Evolutionary conservation across 177 flowering plant genomes (phyloP).

Genomic region (Vitis hybrid): DNA sequence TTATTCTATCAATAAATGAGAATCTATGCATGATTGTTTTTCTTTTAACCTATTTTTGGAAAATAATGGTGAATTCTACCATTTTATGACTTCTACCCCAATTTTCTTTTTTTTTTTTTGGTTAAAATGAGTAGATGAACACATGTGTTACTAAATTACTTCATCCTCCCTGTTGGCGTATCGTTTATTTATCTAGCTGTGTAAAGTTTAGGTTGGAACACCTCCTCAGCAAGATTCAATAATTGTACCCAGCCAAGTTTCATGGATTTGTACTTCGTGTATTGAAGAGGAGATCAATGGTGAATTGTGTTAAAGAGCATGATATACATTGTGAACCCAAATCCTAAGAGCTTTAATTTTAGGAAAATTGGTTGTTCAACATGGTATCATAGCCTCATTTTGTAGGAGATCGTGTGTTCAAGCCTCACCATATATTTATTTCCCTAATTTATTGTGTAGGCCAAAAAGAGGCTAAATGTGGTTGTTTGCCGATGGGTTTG

Average conservation of each 20-base stretch:
- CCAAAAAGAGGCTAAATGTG: too few relatives aligned
- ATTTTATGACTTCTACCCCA: background rate
- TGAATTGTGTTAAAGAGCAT: background rate
- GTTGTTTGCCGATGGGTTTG: too few relatives aligned
- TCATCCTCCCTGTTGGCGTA: background rate
- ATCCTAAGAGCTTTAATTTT: too few relatives aligned
- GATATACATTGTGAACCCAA: too few relatives aligned
- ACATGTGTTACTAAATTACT: background rate
- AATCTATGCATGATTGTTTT: too few relatives aligned
- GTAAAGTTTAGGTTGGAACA: background rate
- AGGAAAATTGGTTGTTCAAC: too few relatives aligned
- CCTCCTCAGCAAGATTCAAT: background rate
- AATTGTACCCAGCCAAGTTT: background rate
- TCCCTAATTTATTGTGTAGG: too few relatives aligned
- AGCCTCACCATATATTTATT: background rate
- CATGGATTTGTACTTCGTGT: background rate
- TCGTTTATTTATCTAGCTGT: background rate
- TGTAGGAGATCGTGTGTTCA: too few relatives aligned
- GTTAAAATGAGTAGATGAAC: background rate
- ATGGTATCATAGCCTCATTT: too few relatives aligned
- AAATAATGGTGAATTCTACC: background rate
- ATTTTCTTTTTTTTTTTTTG: background rate
- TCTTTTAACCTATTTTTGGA: background rate
- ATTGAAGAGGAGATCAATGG: background rate
- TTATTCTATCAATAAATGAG: too few relatives aligned